These are phyloP conservation scores for Geotrichum candidum DNA, from an alignment of 1,139 yeast species.

Conservation along the genomic window DNA sequence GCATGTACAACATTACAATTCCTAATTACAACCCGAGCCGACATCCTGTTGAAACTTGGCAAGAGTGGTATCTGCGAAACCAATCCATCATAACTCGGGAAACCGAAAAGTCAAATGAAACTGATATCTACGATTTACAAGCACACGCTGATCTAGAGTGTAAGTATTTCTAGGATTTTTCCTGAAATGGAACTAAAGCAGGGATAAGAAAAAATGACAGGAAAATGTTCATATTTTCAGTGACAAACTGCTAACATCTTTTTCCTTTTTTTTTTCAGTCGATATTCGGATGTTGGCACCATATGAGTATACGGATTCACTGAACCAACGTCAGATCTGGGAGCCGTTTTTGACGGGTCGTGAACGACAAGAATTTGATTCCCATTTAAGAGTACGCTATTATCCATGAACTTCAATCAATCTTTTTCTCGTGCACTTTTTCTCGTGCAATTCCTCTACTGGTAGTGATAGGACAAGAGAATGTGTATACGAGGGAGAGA, in stretches of 20 bases:
- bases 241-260: neutral
- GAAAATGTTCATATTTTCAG: neutral
- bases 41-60: conserved; percentile 35
- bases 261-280: neutral
- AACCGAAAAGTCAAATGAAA: conserved; percentile 5
- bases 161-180: neutral
- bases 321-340: conserved; percentile 34
- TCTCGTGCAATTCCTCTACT: no score
- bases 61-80: conserved; percentile 31
- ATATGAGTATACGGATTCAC: conserved; percentile 32
- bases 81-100: conserved; percentile 19
- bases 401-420: neutral
- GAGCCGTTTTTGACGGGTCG: conserved; percentile 33
- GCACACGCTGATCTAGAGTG: conserved; percentile 10
- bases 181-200: neutral
- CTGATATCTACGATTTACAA: conserved; percentile 10
- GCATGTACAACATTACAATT: conserved; percentile 17
- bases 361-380: conserved; percentile 32
- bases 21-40: conserved; percentile 27
- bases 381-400: conserved; percentile 25
- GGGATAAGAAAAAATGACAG: neutral
- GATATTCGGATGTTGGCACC: conserved; percentile 24
- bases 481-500: neutral
- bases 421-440: neutral
- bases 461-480: neutral